Conservation (phyloP, 768 basidiomycete species). For the Melanogaster broomeanus region DNA sequence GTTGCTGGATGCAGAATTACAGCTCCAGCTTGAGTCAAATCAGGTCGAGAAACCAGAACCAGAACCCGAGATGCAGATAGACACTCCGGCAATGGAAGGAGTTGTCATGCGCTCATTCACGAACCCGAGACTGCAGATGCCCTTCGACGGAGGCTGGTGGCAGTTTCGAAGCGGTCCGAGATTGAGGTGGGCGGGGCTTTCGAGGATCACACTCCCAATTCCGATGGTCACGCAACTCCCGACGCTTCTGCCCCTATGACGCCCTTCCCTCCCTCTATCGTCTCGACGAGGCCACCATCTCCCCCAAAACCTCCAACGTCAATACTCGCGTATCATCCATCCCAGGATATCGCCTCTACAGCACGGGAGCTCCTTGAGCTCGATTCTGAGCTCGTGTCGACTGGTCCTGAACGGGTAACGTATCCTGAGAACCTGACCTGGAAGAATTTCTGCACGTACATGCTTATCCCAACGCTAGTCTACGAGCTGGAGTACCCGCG, state of each 20-base stretch:
- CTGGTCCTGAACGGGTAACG: constrained; percentile 62
- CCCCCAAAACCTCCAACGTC: constrained; percentile 36
- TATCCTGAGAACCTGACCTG: constrained; percentile 88
- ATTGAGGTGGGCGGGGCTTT: constrained; percentile 5
- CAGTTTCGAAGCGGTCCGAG: constrained; percentile 23
- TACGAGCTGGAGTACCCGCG: constrained; percentile 97
- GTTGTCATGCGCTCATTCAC: constrained; percentile 49
- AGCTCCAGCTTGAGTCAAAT: constrained; percentile 33
- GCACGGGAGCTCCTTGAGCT: constrained; percentile 80
- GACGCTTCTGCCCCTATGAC: constrained; percentile 5
- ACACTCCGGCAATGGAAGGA: constrained; percentile 50
- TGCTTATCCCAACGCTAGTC: constrained; percentile 88
- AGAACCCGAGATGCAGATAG: constrained; percentile 26
- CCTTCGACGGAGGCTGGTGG: constrained; percentile 58
- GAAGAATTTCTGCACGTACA: constrained; percentile 82
- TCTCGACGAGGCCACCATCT: neutral
- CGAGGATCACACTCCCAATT: constrained; percentile 1
- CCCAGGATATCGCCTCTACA: constrained; percentile 59
- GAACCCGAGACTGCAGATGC: constrained; percentile 51
- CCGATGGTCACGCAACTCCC: constrained; percentile 3
- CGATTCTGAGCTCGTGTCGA: constrained; percentile 71
- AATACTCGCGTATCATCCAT: constrained; percentile 64
- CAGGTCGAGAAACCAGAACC: constrained; percentile 14
- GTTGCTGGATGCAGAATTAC: constrained; percentile 45
- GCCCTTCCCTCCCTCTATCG: constrained; percentile 1